Evolutionary conservation across 306 rosid genomes (phyloP).

Genomic region (Cicer chorassanicum): DNA sequence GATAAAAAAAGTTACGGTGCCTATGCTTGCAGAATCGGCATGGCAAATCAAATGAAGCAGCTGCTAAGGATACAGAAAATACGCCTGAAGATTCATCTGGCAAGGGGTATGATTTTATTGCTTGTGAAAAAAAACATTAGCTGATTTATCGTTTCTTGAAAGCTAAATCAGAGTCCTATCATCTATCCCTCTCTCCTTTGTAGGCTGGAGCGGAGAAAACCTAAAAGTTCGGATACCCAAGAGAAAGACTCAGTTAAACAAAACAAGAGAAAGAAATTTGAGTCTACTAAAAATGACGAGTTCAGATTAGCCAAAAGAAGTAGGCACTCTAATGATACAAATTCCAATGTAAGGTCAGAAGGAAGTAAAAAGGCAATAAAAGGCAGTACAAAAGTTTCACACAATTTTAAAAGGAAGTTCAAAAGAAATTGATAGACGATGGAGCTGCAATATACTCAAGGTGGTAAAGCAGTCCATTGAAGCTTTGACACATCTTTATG

Average conservation of each 20-base stretch:
- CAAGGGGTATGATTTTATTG: slow-evolving; percentile 54
- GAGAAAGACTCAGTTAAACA: slow-evolving; percentile 45
- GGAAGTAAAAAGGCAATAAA: slow-evolving; percentile 41
- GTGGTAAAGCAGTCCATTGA: slow-evolving; percentile 23
- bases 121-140: neutral
- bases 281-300: slow-evolving; percentile 36
- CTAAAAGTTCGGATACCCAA: slow-evolving; percentile 42
- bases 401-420: slow-evolving; percentile 45
- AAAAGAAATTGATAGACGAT: slow-evolving; percentile 26
- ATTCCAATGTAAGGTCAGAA: slow-evolving; percentile 45
- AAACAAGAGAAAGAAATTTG: slow-evolving; percentile 49
- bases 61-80: slow-evolving; percentile 40
- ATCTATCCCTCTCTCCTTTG: slow-evolving; percentile 17
- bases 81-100: slow-evolving; percentile 54
- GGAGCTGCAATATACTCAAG: slow-evolving; percentile 1
- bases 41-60: slow-evolving; percentile 60
- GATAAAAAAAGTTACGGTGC: slow-evolving; percentile 27
- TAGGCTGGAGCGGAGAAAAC: slow-evolving; percentile 60
- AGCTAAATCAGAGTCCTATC: slow-evolving; percentile 10
- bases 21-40: slow-evolving; percentile 74
- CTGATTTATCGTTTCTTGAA: slow-evolving; percentile 5
- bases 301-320: slow-evolving; percentile 46
- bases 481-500: slow-evolving; percentile 29
- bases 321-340: slow-evolving; percentile 48
- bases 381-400: slow-evolving; percentile 40